These are phyloP conservation scores for Lentinula detonsa DNA, from an alignment of 768 basidiomycete genomes.

Conservation along the genomic window DNA sequence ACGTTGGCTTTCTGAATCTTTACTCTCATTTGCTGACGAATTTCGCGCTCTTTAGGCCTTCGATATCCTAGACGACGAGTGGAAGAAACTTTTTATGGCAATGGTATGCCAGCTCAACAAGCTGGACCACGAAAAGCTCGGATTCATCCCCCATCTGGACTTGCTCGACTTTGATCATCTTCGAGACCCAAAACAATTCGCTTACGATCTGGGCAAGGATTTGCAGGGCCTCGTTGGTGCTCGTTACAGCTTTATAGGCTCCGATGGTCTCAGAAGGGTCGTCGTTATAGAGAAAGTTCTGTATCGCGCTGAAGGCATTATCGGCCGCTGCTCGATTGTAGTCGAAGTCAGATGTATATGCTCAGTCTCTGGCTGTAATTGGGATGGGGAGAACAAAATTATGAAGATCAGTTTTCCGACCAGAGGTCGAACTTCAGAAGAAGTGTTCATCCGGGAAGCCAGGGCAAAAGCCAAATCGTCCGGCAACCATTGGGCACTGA, in stretches of 20 bases:
- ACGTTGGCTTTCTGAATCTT: not conserved
- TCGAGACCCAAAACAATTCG: no score
- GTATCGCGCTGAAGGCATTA: not conserved
- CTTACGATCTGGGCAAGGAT: no score
- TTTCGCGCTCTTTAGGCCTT: not conserved
- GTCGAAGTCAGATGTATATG: not conserved
- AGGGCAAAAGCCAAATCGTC: not conserved
- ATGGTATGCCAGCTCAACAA: no score
- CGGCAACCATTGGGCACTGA: not conserved
- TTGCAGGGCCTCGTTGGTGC: no score
- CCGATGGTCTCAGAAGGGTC: no score
- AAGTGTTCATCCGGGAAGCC: not conserved
- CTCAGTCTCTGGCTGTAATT: not conserved
- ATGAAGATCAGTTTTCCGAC: slow-evolving; percentile 3
- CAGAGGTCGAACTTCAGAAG: not conserved
- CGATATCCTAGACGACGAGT: not conserved
- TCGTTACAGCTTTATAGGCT: no score
- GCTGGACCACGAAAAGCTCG: no score
- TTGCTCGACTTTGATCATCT: no score
- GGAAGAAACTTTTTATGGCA: no score
- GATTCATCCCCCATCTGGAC: no score
- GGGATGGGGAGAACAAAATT: not conserved
- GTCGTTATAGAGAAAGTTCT: not conserved
- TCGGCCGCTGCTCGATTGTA: not conserved
- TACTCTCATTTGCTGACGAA: not conserved